Evolutionary conservation across 2,329 filamentous ascomycete genomes (phyloP), one percentile per base, ranked within the genome.

Genomic region (Alternaria panax): DNA sequence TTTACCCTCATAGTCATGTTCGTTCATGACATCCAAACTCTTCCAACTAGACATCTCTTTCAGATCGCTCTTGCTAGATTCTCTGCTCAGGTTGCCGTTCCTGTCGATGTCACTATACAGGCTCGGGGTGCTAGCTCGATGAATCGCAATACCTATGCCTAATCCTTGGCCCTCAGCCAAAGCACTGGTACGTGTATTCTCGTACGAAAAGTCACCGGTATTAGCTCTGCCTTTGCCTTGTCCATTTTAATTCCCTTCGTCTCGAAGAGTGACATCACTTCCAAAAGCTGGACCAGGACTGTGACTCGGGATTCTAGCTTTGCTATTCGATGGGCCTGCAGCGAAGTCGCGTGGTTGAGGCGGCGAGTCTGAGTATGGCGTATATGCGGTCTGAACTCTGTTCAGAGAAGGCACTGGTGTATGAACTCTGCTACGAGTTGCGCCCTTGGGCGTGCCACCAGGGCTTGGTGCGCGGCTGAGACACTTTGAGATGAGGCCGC

Each of bases 371-470:
- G 24, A 20, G 50, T 58, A 64, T 7, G 47, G 58, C 2, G 24
- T 38, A 22, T 64, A 64, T 7, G 54, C 48, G 5, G 59, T 62
- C 24, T 62, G 51, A 1, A 57, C 52, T 36, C 38, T 40, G 32
- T 40, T 40, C 27, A 64, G 25, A 8, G 48, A 45, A 16, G 45
- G 25, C 11, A 46, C 32, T 24, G 54, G 47, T 28, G 48, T 40
- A 32, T 40, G 22, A 7, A 25, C 24, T 28, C n/a, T 32, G 20
- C 45, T 51, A 24, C 20, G 20, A n/a, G 52, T 51, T n/a, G 51
- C 41, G 9, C 32, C 25, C 16, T 47, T 41, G 14, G 46, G 46
- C 18, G 47, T 57, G 7, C 22, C 25, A 14, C 32, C 16, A 8
- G 32, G 42, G 25, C 46, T 51, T 16, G 52, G 52, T 32, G 50